These are phyloP conservation scores for Peronospora destructor DNA, from an alignment of 352 stramenopile species.

Conservation along the genomic window DNA sequence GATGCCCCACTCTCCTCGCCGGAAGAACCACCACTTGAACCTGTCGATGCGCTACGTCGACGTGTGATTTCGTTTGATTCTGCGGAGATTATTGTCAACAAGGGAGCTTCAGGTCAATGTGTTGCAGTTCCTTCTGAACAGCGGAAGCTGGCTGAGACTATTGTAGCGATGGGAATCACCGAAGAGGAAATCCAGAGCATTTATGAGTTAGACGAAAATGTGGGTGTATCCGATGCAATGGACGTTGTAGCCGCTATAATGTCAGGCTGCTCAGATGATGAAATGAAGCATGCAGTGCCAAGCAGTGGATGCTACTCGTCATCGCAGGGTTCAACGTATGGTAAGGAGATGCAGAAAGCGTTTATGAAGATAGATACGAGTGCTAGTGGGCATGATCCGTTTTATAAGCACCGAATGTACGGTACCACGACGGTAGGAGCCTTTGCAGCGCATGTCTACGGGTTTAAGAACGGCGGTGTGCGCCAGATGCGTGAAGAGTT, in stretches of 20 bases:
- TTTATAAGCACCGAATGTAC: constrained; percentile 61
- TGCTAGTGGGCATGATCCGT: constrained; percentile 22
- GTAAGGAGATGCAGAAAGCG: constrained; percentile 8
- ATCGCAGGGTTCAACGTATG: not conserved
- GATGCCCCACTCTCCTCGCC: constrained; percentile 4
- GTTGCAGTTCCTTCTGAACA: constrained; percentile 45
- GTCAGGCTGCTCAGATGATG: constrained; percentile 10
- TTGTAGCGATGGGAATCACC: constrained; percentile 58
- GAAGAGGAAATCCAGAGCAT: constrained; percentile 39
- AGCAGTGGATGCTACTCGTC: constrained; percentile 2
- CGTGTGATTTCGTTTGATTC: constrained; percentile 76
- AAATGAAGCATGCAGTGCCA: constrained; percentile 10
- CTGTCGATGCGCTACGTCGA: constrained; percentile 50
- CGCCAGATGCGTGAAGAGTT: constrained; percentile 70
- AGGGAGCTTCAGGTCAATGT: constrained; percentile 34
- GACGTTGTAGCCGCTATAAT: constrained; percentile 11
- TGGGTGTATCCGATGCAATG: constrained; percentile 12
- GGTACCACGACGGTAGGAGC: constrained; percentile 75
- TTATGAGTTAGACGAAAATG: constrained; percentile 22
- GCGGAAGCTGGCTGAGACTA: constrained; percentile 63
- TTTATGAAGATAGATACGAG: constrained; percentile 19
- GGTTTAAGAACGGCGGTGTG: constrained; percentile 69
- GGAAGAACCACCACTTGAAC: constrained; percentile 35
- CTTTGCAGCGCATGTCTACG: constrained; percentile 80
- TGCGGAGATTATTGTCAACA: constrained; percentile 65